A percentile compares a stretch with the other conserved stretches of the same genome.
Conservation (phyloP, 305 asterid species). For the Solanum hybrid region DNA sequence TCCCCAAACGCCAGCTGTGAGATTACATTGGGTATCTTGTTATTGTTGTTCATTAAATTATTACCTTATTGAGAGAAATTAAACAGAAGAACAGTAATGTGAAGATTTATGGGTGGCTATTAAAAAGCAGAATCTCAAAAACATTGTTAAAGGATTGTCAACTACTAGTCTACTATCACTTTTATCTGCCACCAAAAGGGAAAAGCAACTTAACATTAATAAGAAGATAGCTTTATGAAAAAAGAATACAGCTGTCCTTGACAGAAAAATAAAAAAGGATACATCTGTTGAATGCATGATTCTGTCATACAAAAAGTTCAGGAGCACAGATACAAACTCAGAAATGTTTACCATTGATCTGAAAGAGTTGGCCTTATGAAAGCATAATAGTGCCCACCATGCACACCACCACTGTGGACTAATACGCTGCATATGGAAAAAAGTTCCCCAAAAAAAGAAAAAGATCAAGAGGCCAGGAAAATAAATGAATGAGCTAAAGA, state of each 20-base stretch:
- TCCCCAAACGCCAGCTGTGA: not conserved
- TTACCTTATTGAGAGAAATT: not conserved
- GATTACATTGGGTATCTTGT: not conserved
- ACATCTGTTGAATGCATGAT: not conserved
- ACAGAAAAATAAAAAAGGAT: not conserved
- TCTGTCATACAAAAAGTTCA: not conserved
- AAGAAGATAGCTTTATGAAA: not conserved
- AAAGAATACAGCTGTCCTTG: not conserved
- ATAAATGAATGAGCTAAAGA: not conserved
- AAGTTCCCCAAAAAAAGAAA: not conserved
- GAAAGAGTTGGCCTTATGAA: constrained; percentile 53
- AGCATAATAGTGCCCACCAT: constrained; percentile 57
- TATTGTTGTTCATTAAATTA: not conserved
- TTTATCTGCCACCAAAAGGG: not conserved
- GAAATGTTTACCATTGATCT: constrained; percentile 38
- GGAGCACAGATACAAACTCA: not conserved
- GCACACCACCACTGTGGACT: constrained; percentile 69
- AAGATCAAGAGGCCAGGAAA: not conserved
- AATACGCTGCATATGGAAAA: constrained; percentile 35
- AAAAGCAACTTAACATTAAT: not conserved
- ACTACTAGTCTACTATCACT: not conserved
- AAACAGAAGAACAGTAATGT: not conserved
- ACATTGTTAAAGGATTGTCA: not conserved
- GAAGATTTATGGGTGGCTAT: not conserved
- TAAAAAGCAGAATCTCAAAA: not conserved